Evolutionary conservation across 176 grass and related monocot species (phyloP), one percentile per base, ranked within the genome.

Genomic region (Oryza glaberrima): DNA sequence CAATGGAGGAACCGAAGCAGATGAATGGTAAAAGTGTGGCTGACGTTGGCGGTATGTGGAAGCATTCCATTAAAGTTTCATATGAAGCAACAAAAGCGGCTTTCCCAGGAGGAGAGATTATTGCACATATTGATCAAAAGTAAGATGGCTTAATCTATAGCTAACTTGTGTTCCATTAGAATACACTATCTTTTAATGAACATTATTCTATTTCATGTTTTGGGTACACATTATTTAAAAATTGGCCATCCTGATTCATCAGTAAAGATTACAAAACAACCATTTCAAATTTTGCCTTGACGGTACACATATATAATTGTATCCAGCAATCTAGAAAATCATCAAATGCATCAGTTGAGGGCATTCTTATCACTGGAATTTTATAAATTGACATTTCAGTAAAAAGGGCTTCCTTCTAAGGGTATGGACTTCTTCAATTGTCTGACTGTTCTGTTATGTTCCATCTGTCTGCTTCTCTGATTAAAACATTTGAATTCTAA

Each of bases 71-170:
- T 41, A 84, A 67, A 85, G 86, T 88, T 88, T 88, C 90, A 20
- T 92, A 92, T 22, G 86, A 88, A 47, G 90, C 86, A 49, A 92
- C 86, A 6, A 81, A 82, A 67, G 76, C 77, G 43, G 90, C 90
- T 74, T 92, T 92, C 78, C 90, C 90, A 45, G 90, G 82, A 23
- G 90, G 86, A 68, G 85, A 92, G 78, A 32, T 92, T 22, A 77
- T 92, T 44, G 90, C 90, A 28, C 86, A 92, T 85, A 76, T 92
- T 5, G 90, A 92, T 92, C 90, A 92, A 45, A 92, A 85, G 90
- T 92, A 88, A 85, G 82, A 10, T 63, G 58, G 30, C 30, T 32
- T 32, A 32, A 32, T 32, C 30, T 32, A 32, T 32, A 38, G 5
- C 58, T 58, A 58, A 6, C 15, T 23, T 63, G 20, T 8, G 0